Percentiles rank a stretch among this genome's conserved stretches.
Evolutionary conservation across 257 asterid genomes (phyloP).

Genomic region (Capsicum baccatum): DNA sequence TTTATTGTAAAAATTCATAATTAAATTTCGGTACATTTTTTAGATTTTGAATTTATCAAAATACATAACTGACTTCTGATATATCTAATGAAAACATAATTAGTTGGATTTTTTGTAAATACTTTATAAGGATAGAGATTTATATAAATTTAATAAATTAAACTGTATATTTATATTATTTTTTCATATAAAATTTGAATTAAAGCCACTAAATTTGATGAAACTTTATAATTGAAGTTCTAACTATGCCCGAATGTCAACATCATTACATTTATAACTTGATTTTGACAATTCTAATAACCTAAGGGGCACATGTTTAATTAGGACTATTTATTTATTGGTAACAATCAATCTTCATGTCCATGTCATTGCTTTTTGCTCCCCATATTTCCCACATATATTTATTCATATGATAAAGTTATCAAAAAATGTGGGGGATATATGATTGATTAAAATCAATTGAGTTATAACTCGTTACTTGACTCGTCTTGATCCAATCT

Average conservation of each 20-base stretch:
- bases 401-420: neutral
- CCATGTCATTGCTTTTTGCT: neutral
- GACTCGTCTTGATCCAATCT: no score
- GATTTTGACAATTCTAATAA: neutral
- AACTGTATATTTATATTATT: no score
- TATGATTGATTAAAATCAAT: neutral
- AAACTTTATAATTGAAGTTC: neutral
- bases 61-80: no score
- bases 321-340: neutral
- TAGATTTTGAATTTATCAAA: no score
- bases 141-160: no score
- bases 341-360: neutral
- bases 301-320: neutral
- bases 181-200: neutral
- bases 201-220: neutral
- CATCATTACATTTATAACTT: neutral
- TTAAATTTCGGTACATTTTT: no score
- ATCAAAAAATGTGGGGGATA: neutral
- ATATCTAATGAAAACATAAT: no score
- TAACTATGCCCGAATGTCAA: neutral
- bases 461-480: no score
- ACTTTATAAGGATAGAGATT: no score
- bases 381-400: constrained; percentile 10
- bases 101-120: no score
- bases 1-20: no score